Conservation (phyloP, 108 stramenopile species). For the Pseudonitzschia delicatissima region DNA sequence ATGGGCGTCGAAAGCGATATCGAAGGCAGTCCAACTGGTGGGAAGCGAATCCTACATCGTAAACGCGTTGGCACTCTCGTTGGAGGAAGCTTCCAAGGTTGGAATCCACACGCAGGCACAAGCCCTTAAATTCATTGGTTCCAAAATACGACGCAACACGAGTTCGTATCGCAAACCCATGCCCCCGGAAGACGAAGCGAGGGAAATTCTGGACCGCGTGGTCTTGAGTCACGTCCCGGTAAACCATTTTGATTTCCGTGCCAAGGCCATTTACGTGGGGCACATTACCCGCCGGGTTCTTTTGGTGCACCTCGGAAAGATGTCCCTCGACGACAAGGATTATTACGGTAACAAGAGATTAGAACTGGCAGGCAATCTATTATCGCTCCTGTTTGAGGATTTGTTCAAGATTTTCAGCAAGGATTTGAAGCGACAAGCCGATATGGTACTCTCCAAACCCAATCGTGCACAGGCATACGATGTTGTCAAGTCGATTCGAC, state of each 20-base stretch:
- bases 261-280: conserved; percentile 91
- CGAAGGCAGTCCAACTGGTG: conserved; percentile 95
- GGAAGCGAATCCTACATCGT: conserved; percentile 89
- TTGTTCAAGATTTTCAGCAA: conserved; percentile 97
- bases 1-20: conserved; percentile 95
- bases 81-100: conserved; percentile 86
- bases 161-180: conserved; percentile 51
- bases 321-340: conserved; percentile 94
- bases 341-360: conserved; percentile 98
- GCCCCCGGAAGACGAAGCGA: conserved; percentile 91
- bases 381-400: conserved; percentile 96
- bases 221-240: conserved; percentile 96
- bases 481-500: conserved; percentile 85
- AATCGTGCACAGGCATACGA: conserved; percentile 95
- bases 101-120: conserved; percentile 91
- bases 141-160: conserved; percentile 83
- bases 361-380: conserved; percentile 95
- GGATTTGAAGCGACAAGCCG: conserved; percentile 92
- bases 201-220: conserved; percentile 93
- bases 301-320: conserved; percentile 83
- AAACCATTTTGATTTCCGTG: conserved; percentile 83
- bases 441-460: conserved; percentile 92
- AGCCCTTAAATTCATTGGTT: conserved; percentile 90
- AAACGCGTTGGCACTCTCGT: conserved; percentile 81
- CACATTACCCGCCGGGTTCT: conserved; percentile 93